Conservation (phyloP, 164 flowering plant genomes). For the Santalum album region DNA sequence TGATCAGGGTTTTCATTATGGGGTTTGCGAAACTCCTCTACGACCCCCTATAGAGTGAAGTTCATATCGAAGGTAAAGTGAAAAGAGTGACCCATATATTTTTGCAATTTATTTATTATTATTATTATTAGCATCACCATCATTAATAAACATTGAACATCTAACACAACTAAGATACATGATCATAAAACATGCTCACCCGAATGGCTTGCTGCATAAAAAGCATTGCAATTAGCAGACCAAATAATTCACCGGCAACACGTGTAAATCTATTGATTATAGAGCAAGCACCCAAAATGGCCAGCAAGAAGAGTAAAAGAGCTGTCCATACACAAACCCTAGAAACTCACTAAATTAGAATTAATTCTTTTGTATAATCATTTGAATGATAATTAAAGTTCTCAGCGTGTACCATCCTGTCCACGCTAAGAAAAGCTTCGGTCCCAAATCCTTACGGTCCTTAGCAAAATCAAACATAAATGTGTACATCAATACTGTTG, state of each 20-base stretch:
- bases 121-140: neutral
- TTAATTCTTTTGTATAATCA: neutral
- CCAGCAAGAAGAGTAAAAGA: constrained; percentile 70
- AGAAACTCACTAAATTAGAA: constrained; percentile 9
- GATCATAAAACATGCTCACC: constrained; percentile 21
- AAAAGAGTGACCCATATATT: neutral
- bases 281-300: constrained; percentile 87
- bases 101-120: too few relatives aligned
- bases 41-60: constrained; percentile 48
- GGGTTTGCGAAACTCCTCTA: constrained; percentile 84
- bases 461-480: constrained; percentile 90
- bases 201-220: constrained; percentile 96
- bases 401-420: constrained; percentile 65
- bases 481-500: constrained; percentile 95
- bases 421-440: constrained; percentile 79
- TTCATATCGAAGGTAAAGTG: neutral
- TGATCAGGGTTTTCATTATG: constrained; percentile 57
- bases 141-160: neutral
- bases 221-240: constrained; percentile 94
- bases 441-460: constrained; percentile 77
- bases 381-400: neutral
- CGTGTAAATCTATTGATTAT: constrained; percentile 92
- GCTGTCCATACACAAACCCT: constrained; percentile 99
- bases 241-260: constrained; percentile 91
- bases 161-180: neutral